Base-by-base conservation (phyloP, 192 early-diverging fungal species). In the Coemansia sp. region DNA sequence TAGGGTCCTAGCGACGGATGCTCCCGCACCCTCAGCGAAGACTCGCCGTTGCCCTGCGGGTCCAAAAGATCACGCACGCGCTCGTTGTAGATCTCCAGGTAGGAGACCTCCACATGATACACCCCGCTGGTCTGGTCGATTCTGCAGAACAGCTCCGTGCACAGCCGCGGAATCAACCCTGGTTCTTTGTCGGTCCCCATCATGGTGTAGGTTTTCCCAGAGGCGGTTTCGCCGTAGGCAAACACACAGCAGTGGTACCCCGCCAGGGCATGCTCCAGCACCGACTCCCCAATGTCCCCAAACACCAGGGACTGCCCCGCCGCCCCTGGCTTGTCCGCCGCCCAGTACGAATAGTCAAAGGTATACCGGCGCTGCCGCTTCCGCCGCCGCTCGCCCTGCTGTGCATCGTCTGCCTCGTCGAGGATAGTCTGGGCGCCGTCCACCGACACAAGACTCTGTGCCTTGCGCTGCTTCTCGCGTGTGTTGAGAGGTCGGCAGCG, bases 221-320 rank as follows among this genome's bases (percentile, higher is more conserved):
- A 62, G 26, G 69, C 74, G 2, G 77, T 79, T 60, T 79, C 74
- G 1, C 77, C 77, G 37, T 78, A 96, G 11, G 94, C 94, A 64
- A 96, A 93, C 30, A 96, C 83, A 68, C 91, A 94, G 32, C 82
- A 85, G 63, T 96, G 92, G 67, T 91, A 96, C 19, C 94, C 94
- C 13, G 77, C 78, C 38, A 96, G 83, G 3, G 92, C 85, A 51
- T 95, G 92, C 38, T 86, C 80, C 4, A 95, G 72, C 16, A 96
- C 55, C 10, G 89, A 82, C 21, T 64, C 65, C 6, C 90, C 90
- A 14, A 92, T 75, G 28, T 85, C 82, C 23, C 78, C 72, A 59
- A 88, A 96, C 18, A 96, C 78, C 2, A 47, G 65, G 47, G 81
- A 54, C 49, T 95, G 92, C 43, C 80, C 78, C 33, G 90, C 89